Evolutionary conservation across 2,329 filamentous ascomycete genomes (phyloP).

Genomic region (Hypoxylon sp.): DNA sequence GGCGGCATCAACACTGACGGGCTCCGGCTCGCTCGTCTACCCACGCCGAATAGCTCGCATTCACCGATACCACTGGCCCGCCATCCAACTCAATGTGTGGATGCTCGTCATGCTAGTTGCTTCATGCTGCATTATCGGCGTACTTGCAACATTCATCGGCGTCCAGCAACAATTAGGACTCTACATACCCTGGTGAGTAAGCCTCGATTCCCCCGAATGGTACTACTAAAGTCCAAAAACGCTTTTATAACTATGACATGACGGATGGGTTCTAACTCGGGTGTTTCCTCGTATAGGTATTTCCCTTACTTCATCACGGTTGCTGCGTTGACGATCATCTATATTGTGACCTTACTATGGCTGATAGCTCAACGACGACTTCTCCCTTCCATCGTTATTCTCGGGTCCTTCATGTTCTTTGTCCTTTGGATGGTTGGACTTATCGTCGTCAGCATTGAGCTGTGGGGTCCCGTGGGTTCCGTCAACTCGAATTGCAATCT

Average conservation of each 20-base stretch:
- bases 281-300: slow-evolving; percentile 65
- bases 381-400: slow-evolving; percentile 73
- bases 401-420: slow-evolving; percentile 76
- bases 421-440: slow-evolving; percentile 78
- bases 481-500: slow-evolving; percentile 73
- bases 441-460: slow-evolving; percentile 72
- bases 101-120: slow-evolving; percentile 75
- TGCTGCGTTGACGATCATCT: slow-evolving; percentile 71
- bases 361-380: slow-evolving; percentile 74
- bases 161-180: slow-evolving; percentile 70
- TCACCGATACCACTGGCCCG: slow-evolving; percentile 77
- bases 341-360: slow-evolving; percentile 75
- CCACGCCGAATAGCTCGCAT: slow-evolving; percentile 62
- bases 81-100: slow-evolving; percentile 77
- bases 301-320: slow-evolving; percentile 77
- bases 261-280: slow-evolving; percentile 5
- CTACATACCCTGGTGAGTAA: slow-evolving; percentile 71
- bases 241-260: neutral
- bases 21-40: slow-evolving; percentile 60
- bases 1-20: slow-evolving; percentile 57
- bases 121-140: slow-evolving; percentile 71
- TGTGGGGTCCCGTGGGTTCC: slow-evolving; percentile 72
- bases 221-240: neutral
- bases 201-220: neutral
- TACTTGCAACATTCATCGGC: slow-evolving; percentile 72